These are phyloP conservation scores for Gossypium mustelinum DNA, from an alignment of 345 rosid genomes.

Conservation along the genomic window DNA sequence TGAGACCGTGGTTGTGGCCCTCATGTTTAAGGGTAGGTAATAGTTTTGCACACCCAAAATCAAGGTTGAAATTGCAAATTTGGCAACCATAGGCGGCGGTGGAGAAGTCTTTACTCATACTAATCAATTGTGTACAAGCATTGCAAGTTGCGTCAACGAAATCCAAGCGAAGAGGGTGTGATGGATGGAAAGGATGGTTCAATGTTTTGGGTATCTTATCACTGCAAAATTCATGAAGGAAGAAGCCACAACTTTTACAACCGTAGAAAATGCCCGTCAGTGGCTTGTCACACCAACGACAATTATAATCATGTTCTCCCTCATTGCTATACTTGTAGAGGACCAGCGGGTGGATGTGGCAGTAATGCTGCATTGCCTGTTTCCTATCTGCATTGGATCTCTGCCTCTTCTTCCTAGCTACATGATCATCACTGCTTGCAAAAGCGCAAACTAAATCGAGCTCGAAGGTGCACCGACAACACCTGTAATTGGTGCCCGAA, in stretches of 20 bases:
- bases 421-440: not conserved
- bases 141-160: not conserved
- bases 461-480: not conserved
- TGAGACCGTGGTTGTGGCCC: conserved; percentile 3
- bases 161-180: conserved; percentile 5
- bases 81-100: not conserved
- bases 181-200: conserved; percentile 14
- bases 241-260: not conserved
- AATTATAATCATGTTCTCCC: not conserved
- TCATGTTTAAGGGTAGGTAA: conserved; percentile 4
- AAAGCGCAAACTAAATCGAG: conserved; percentile 7
- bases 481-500: not conserved
- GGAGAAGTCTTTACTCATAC: not conserved
- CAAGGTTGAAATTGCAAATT: not conserved
- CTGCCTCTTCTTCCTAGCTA: not conserved
- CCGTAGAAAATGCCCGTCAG: not conserved
- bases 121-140: not conserved
- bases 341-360: not conserved
- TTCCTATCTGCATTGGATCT: not conserved
- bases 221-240: not conserved
- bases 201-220: not conserved
- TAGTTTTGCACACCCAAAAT: conserved; percentile 3
- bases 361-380: not conserved
- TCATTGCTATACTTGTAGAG: not conserved
- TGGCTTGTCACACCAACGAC: conserved; percentile 6